Conservation (phyloP, 805 yeast genomes). For the Kuraishia ogatae region DNA sequence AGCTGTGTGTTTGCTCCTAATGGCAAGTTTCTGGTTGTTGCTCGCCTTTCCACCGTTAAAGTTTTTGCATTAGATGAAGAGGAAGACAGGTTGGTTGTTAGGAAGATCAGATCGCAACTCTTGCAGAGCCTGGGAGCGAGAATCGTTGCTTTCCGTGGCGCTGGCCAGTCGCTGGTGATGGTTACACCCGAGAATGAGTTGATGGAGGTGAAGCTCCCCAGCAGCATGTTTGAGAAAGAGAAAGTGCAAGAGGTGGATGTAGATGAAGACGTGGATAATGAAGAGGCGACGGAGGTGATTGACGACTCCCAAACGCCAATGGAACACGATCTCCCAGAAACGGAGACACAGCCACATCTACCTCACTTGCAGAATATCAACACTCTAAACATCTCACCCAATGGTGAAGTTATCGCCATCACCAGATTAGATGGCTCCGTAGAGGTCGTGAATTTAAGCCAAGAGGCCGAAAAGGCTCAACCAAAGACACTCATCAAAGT, state of each 20-base stretch:
- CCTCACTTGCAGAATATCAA: slow-evolving; percentile 45
- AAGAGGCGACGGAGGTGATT: slow-evolving; percentile 25
- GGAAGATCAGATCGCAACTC: slow-evolving; percentile 38
- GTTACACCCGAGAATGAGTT: slow-evolving; percentile 58
- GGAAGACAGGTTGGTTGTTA: slow-evolving; percentile 31
- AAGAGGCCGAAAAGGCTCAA: too few species aligned
- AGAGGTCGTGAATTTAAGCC: slow-evolving; percentile 31
- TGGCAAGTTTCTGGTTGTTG: slow-evolving; percentile 61
- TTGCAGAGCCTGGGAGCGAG: slow-evolving; percentile 46
- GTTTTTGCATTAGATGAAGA: slow-evolving; percentile 47
- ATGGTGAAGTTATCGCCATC: slow-evolving; percentile 39
- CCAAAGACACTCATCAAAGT: slow-evolving; percentile 47
- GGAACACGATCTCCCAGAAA: slow-evolving; percentile 26
- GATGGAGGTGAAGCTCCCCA: slow-evolving; percentile 23
- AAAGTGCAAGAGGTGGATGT: slow-evolving; percentile 19
- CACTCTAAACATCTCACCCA: slow-evolving; percentile 38
- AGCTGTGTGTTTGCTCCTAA: slow-evolving; percentile 56
- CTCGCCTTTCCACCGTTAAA: slow-evolving; percentile 60
- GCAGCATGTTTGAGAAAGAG: slow-evolving; percentile 18
- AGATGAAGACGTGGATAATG: slow-evolving; percentile 30
- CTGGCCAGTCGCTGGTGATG: slow-evolving; percentile 35
- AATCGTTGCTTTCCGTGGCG: slow-evolving; percentile 34
- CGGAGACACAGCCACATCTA: slow-evolving; percentile 18
- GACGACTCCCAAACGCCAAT: slow-evolving; percentile 27
- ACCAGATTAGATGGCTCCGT: slow-evolving; percentile 61